phyloP scores from a whole-genome alignment of 495 filamentous ascomycete genomes.

The Aspergillus biplanus region DNA sequence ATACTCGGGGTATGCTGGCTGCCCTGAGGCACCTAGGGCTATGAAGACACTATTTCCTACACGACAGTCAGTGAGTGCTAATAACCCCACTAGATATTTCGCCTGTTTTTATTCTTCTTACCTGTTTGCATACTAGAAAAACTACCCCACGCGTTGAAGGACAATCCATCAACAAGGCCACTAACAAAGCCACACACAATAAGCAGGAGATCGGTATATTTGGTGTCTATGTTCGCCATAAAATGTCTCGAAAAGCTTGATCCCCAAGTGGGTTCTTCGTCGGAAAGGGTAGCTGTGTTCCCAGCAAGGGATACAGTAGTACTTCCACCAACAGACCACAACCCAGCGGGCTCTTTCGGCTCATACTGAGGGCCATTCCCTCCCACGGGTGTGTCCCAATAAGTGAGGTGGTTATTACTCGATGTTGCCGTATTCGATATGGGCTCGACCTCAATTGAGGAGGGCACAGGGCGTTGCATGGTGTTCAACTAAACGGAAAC shows the following conservation, averaged over 20 bases:
- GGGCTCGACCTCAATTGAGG: constrained; percentile 14
- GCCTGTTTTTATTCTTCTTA: constrained; percentile 21
- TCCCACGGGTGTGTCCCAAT: constrained; percentile 21
- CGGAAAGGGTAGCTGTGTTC: constrained; percentile 17
- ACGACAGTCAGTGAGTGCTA: neutral
- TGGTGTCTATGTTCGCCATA: constrained; percentile 28
- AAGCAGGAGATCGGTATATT: constrained; percentile 38
- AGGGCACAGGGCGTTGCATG: constrained; percentile 14
- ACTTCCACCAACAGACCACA: constrained; percentile 33
- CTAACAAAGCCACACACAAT: constrained; percentile 43
- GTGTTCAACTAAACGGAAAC: constrained; percentile 1
- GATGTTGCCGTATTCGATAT: constrained; percentile 1
- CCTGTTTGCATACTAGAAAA: constrained; percentile 64
- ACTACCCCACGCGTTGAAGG: constrained; percentile 56
- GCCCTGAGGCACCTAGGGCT: constrained; percentile 40
- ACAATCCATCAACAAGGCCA: constrained; percentile 43
- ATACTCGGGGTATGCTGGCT: constrained; percentile 41
- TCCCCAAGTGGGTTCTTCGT: constrained; percentile 21
- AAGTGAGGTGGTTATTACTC: constrained; percentile 21
- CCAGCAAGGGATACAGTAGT: constrained; percentile 32
- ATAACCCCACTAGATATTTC: neutral
- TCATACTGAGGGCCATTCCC: constrained; percentile 19
- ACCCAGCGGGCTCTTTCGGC: constrained; percentile 24
- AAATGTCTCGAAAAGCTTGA: constrained; percentile 27
- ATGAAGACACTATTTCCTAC: constrained; percentile 47